Evolutionary conservation across 2,329 filamentous ascomycete genomes (phyloP), one percentile per base, ranked within the genome.

Genomic region (Xylaria sp.): DNA sequence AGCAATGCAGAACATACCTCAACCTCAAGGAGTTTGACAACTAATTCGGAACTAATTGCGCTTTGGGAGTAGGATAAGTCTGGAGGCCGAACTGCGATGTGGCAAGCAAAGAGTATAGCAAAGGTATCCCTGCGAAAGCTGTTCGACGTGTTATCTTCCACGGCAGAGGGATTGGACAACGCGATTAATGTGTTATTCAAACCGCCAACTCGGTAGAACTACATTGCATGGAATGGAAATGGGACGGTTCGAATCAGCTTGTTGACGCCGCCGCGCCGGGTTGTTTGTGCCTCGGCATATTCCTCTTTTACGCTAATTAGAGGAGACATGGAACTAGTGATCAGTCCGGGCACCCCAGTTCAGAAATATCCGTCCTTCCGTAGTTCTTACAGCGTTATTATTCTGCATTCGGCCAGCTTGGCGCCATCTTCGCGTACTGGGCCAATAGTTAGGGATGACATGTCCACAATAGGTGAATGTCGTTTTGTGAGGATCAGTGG

Each of bases 201-300:
- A 31, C 26, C 26, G n/a, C 31, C n/a, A 1, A 20, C 51, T 38
- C 15, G 33, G 31, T 56, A 56, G 31, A 23, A 36, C 6, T 23
- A 36, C 20, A 10, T 36, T 36, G 31, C 31, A 31, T 10, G 23
- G 17, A 9, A 38, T 20, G 10, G 36, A 60, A 20, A 44, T 31
- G 36, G 36, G 4, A 26, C 31, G 4, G 9, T 59, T 38, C 28
- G 20, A 56, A 17, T 48, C 10, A 31, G 40, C 40, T 31, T 9
- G 15, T 49, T 57, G 33, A 44, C 59, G 54, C 48, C 54, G 36
- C 36, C 33, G 33, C 33, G 33, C 36, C 6, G 13, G 48, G 17
- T 13, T 40, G 28, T 15, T 49, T 28, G 56, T 60, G 60, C 65
- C 65, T 67, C 65, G 65, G 65, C 65, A 67, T 59, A 10, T 53